Base-by-base conservation (phyloP, 2,329 filamentous ascomycete genomes). In the Venturia pyrina region DNA sequence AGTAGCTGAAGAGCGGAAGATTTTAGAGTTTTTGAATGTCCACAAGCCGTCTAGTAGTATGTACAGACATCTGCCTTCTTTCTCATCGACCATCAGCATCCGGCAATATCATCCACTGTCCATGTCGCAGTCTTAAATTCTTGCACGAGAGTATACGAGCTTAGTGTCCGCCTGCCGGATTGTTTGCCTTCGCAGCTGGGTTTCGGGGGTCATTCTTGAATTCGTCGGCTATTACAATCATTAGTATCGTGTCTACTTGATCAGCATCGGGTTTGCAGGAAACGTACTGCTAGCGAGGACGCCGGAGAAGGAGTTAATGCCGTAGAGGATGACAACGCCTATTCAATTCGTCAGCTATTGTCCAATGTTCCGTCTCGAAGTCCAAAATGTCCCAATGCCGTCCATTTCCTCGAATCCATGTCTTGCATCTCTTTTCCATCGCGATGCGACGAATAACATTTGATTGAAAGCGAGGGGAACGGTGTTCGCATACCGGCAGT, bases 141-240 rank as follows among this genome's bases (percentile, higher is more conserved):
- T 62, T 32, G 11, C 4, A 7, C 40, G 5, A n/a, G 7, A 8
- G 2, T 5, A 8, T 11, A 15, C n/a, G 15, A 3, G 28, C 28
- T 40, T 62, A 44, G 44, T 62, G 40, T 19, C 60, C 60, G 10
- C 60, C 40, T 3, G 40, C 60, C 32, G 60, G 21, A 34, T 62
- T 44, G 44, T 43, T 62, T 28, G 40, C 24, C 44, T 48, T 48
- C 6, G 53, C 53, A 21, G 53, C 37, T 71, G 87, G 87, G 86
- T 97, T 97, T 79, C 93, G 88, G 71, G 93, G 91, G 81, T 98
- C 93, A 84, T 96, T 96, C 88, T 93, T 96, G 87, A 86, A 97
- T 83, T 98, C 91, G 73, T 90, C 90, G 82, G 87, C 93, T 98
- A 73, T 69, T 34, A 37, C 43, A 11, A 15, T 13, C 11, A 40